phyloP scores from a whole-genome alignment of 495 filamentous ascomycete species.

The Parmelia sp. region DNA sequence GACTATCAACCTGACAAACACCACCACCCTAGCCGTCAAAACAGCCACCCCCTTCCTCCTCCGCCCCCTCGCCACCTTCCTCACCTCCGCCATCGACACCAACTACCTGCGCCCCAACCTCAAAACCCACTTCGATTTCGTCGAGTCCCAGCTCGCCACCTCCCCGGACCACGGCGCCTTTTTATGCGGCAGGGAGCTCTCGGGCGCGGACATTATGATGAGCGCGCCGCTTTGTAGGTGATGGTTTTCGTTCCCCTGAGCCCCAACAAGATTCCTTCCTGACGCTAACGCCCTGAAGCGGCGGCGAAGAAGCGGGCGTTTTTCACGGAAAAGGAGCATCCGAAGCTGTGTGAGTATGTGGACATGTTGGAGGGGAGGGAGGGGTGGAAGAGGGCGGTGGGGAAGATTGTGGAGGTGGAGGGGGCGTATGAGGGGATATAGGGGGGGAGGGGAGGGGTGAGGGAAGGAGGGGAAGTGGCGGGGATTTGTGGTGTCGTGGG shows the following conservation, averaged over 20 bases:
- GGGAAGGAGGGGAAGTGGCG: not conserved
- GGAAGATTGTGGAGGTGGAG: conserved; percentile 57
- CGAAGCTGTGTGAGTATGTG: conserved; percentile 57
- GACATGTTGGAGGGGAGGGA: conserved; percentile 53
- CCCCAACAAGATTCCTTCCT: no score
- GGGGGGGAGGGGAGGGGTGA: no score
- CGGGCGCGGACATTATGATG: conserved; percentile 75
- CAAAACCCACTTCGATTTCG: conserved; percentile 58
- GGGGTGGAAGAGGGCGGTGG: conserved; percentile 54
- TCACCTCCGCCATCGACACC: conserved; percentile 55
- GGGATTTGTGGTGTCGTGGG: not conserved
- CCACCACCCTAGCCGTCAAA: conserved; percentile 46
- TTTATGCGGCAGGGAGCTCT: conserved; percentile 65
- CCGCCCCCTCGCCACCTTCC: conserved; percentile 61
- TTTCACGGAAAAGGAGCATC: conserved; percentile 50
- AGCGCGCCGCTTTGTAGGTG: conserved; percentile 57
- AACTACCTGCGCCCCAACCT: conserved; percentile 59
- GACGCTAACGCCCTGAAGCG: not conserved
- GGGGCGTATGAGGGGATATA: conserved; percentile 30
- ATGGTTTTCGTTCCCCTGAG: not conserved
- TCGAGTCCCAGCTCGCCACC: conserved; percentile 64
- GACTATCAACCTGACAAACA: not conserved
- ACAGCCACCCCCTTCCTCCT: conserved; percentile 75
- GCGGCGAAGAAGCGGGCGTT: conserved; percentile 40
- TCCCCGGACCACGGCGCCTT: conserved; percentile 58